phyloP scores from a whole-genome alignment of 768 basidiomycete species.

The Tulasnella sp. region DNA sequence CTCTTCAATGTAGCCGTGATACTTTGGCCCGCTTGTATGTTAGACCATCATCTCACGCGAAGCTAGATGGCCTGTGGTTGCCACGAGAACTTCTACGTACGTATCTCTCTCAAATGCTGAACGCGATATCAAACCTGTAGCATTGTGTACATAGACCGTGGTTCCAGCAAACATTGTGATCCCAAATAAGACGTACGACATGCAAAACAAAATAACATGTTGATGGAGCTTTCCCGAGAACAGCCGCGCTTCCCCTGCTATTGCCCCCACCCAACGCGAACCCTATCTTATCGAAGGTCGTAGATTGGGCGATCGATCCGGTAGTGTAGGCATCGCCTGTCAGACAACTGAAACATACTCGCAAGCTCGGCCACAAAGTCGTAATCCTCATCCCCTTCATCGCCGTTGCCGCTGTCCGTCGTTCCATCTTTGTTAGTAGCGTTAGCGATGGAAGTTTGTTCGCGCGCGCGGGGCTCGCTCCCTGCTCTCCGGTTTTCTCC shows the following conservation, averaged over 20 bases:
- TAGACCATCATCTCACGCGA: too few species aligned
- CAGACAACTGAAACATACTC: conserved; percentile 8
- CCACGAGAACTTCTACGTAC: too few species aligned
- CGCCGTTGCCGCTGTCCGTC: conserved; percentile 8
- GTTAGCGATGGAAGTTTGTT: not conserved
- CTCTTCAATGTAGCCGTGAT: too few species aligned
- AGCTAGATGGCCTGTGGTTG: too few species aligned
- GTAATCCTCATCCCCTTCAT: conserved; percentile 14
- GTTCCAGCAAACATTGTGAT: too few species aligned
- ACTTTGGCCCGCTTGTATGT: too few species aligned
- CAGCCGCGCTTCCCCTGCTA: not conserved
- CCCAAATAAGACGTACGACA: too few species aligned
- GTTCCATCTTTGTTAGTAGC: not conserved
- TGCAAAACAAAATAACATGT: too few species aligned
- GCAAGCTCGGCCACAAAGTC: conserved; percentile 18
- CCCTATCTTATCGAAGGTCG: conserved; percentile 10
- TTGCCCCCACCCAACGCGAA: conserved; percentile 10
- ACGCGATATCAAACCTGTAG: too few species aligned
- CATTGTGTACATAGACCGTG: too few species aligned
- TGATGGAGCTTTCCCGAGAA: too few species aligned
- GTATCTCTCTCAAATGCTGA: too few species aligned
- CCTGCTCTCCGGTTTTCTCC: conserved; percentile 25
- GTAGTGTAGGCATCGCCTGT: not conserved
- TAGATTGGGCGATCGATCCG: conserved; percentile 14
- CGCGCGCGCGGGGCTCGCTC: not conserved